A percentile compares a stretch with the other conserved stretches of the same genome.
Evolutionary conservation across 1,139 yeast species (phyloP).

Genomic region (Kurtzmaniella quercitrusa): DNA sequence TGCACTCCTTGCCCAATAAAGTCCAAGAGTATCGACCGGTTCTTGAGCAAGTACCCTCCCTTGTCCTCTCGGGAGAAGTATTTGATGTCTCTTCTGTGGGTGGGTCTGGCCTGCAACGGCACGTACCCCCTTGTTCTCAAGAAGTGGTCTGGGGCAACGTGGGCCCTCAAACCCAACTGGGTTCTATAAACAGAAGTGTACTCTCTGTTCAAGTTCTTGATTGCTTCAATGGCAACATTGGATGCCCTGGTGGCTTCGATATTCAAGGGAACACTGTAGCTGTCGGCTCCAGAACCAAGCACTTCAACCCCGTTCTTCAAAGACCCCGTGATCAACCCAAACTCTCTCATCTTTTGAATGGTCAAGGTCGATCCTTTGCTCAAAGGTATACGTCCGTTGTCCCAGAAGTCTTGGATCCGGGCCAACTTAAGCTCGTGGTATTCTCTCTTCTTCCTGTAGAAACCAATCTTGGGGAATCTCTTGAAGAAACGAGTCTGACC

Average conservation of each 20-base stretch:
- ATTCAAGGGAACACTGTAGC: conserved; percentile 56
- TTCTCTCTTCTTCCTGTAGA: conserved; percentile 55
- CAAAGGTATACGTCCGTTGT: conserved; percentile 66
- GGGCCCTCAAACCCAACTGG: conserved; percentile 63
- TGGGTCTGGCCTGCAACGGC: conserved; percentile 86
- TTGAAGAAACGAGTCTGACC: conserved; percentile 95
- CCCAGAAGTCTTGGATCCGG: conserved; percentile 58
- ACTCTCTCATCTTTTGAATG: conserved; percentile 58
- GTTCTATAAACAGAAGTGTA: conserved; percentile 74
- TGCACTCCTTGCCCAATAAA: conserved; percentile 21
- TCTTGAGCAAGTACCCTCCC: conserved; percentile 67
- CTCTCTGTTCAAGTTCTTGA: conserved; percentile 69
- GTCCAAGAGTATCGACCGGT: conserved; percentile 36
- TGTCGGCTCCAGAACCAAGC: conserved; percentile 62
- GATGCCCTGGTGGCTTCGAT: conserved; percentile 86
- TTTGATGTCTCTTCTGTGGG: conserved; percentile 72
- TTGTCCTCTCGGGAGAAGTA: conserved; percentile 69
- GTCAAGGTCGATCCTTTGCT: conserved; percentile 61
- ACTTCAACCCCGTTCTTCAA: conserved; percentile 79
- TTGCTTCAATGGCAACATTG: conserved; percentile 61
- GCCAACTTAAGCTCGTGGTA: conserved; percentile 53
- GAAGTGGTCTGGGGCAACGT: conserved; percentile 70
- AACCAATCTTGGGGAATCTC: conserved; percentile 88
- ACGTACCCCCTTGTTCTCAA: conserved; percentile 67
- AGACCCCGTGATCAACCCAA: conserved; percentile 69